These are phyloP conservation scores for Candida ascalaphidarum DNA, from an alignment of 805 yeast species.

Conservation along the genomic window DNA sequence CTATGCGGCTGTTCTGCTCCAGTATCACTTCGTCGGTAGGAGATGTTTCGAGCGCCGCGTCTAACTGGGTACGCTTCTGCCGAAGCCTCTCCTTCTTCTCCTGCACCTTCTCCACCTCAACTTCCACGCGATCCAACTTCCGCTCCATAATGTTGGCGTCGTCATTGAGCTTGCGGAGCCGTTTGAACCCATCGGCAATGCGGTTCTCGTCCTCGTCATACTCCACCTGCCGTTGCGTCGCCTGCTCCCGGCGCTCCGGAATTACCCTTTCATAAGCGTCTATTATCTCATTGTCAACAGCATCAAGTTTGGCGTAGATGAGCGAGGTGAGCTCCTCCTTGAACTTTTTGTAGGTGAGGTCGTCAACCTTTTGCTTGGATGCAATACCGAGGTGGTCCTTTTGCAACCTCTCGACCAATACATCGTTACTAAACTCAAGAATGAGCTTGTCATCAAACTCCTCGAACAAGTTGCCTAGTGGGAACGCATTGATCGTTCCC, in stretches of 20 bases:
- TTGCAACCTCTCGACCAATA: constrained; percentile 12
- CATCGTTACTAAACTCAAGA: constrained; percentile 13
- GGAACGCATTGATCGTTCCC: no score
- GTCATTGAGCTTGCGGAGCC: constrained; percentile 24
- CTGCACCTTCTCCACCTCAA: constrained; percentile 15
- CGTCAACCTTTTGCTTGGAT: constrained; percentile 1
- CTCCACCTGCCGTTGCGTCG: constrained; percentile 21
- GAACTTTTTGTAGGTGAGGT: constrained; percentile 14
- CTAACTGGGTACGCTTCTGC: constrained; percentile 1
- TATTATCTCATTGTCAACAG: no score
- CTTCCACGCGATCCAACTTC: constrained; percentile 20
- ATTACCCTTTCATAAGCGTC: constrained; percentile 8
- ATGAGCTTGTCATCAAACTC: constrained; percentile 12
- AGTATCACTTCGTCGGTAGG: neutral
- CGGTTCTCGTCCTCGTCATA: constrained; percentile 26
- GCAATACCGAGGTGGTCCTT: constrained; percentile 6
- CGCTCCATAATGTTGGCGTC: constrained; percentile 23
- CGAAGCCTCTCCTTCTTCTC: constrained; percentile 7
- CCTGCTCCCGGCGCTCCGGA: constrained; percentile 14
- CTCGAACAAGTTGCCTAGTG: constrained; percentile 8
- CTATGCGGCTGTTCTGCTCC: constrained; percentile 13
- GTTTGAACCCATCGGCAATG: constrained; percentile 35
- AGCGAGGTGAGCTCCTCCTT: constrained; percentile 18
- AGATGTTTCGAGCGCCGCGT: constrained; percentile 1
- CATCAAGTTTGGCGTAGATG: constrained; percentile 3